phyloP scores from a whole-genome alignment of 2,329 filamentous ascomycete species.

The Dactylellina drechsleri region DNA sequence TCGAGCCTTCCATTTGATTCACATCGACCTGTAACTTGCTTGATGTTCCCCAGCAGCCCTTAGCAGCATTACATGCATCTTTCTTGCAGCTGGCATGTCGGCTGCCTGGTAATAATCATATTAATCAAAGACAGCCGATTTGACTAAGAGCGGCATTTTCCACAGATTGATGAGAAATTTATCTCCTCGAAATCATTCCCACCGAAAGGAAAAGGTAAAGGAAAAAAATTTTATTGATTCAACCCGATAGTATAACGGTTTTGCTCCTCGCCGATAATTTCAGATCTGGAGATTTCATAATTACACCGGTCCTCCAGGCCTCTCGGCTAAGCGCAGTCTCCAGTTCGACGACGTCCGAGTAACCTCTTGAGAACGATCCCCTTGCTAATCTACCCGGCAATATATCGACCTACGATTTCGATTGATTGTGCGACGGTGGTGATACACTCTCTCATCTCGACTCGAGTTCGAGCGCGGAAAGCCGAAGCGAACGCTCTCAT shows the following conservation, averaged over 20 bases:
- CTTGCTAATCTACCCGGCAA: constrained; percentile 13
- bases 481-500: constrained; percentile 23
- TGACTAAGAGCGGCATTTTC: constrained; percentile 51
- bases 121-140: constrained; percentile 42
- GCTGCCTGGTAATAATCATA: constrained; percentile 41
- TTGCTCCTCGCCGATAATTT: constrained; percentile 51
- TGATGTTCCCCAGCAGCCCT: constrained; percentile 27
- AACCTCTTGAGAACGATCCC: constrained; percentile 1
- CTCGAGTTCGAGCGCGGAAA: constrained; percentile 27
- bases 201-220: constrained; percentile 11
- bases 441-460: constrained; percentile 25
- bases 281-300: constrained; percentile 32
- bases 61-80: constrained; percentile 37
- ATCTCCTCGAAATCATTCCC: constrained; percentile 38
- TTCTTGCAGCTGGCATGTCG: constrained; percentile 48
- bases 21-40: constrained; percentile 13
- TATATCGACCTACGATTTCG: constrained; percentile 19
- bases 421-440: constrained; percentile 42
- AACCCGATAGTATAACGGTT: constrained; percentile 16
- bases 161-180: constrained; percentile 51
- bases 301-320: constrained; percentile 25
- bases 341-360: constrained; percentile 2
- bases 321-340: constrained; percentile 49
- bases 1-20: background rate
- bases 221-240: constrained; percentile 6